Conservation (phyloP, 1,284 basidiomycete genomes). For the Ceratobasidium theobromae region DNA sequence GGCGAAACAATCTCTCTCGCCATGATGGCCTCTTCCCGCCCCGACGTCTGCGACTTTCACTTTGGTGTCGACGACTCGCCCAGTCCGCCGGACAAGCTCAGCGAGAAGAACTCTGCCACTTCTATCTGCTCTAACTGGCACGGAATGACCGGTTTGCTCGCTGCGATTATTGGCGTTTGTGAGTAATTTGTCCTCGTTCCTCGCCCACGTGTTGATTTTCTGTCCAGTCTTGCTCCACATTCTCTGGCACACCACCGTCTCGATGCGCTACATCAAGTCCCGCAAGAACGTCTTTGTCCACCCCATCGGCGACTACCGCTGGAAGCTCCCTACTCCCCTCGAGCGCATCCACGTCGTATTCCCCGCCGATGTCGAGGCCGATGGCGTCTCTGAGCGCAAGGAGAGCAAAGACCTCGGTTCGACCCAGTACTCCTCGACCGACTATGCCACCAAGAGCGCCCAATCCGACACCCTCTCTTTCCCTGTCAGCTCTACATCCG, state of each 20-base stretch:
- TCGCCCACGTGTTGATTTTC: too few relatives aligned
- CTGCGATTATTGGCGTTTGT: constrained; percentile 26
- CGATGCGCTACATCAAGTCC: background rate
- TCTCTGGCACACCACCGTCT: constrained; percentile 11
- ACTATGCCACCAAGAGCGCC: background rate
- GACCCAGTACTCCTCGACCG: background rate
- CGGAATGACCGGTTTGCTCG: constrained; percentile 31
- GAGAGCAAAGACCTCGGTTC: background rate
- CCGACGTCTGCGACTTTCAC: constrained; percentile 14
- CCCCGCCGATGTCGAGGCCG: constrained; percentile 13
- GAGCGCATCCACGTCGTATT: constrained; percentile 9
- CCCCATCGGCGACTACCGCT: constrained; percentile 30
- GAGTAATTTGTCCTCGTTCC: background rate
- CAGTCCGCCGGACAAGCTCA: background rate
- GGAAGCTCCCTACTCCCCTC: constrained; percentile 5
- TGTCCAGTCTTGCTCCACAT: constrained; percentile 20
- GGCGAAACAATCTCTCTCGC: constrained; percentile 32
- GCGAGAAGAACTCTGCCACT: constrained; percentile 11
- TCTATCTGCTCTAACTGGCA: constrained; percentile 35
- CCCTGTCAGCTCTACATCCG: background rate
- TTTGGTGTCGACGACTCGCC: constrained; percentile 6
- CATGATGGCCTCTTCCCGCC: constrained; percentile 21
- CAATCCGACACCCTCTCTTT: background rate
- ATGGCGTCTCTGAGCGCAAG: background rate
- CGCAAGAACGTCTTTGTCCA: constrained; percentile 7